Evolutionary conservation across 169 alveolate genomes (phyloP), one percentile per base, ranked within the genome.

Genomic region (Cryptosporidium parvum): DNA sequence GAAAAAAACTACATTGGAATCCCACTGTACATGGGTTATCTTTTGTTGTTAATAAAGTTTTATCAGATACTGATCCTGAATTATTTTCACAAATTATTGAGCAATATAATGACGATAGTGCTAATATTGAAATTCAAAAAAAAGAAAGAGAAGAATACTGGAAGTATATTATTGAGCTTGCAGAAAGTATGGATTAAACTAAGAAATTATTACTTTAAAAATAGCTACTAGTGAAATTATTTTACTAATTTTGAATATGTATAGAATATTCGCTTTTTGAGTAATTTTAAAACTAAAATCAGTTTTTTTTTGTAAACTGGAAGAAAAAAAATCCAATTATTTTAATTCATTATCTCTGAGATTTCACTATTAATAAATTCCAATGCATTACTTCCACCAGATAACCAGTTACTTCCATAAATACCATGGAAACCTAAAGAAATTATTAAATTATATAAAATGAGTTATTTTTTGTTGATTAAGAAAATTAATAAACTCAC

Each of bases 1-100:
- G 91, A 7, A 80, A 80, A 23, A 92, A 85, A 21, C 29, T 70
- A n/a, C 95, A 93, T 70, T 93, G 95, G 95, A 93, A 93, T 89
- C 89, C 85, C 16, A 92, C 91, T 45, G 95, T 93, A 29, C 92
- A 94, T 31, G 85, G 85, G n/a, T 44, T 91, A 42, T 53, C 94
- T 7, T 91, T 70, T 85, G 93, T 91, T 80, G 94, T 93, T 18
- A 70, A 93, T 44, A 86, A 86, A 53, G 69, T 93, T 59, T 65
- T 93, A 59, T 65, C 91, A 29, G 95, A 93, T 6, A 39, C 84
- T 26, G 95, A 93, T 85, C 93, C 87, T 23, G 94, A 51, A 45
- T 85, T 93, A 26, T 93, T 91, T 62, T 59, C 89, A 16, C 89
- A 80, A 45, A 80, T 80, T 39, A 65, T 65, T 42, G 80, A 80